Base-by-base conservation (phyloP, 2,329 filamentous ascomycete genomes). In the Xylaria hypoxylon region DNA sequence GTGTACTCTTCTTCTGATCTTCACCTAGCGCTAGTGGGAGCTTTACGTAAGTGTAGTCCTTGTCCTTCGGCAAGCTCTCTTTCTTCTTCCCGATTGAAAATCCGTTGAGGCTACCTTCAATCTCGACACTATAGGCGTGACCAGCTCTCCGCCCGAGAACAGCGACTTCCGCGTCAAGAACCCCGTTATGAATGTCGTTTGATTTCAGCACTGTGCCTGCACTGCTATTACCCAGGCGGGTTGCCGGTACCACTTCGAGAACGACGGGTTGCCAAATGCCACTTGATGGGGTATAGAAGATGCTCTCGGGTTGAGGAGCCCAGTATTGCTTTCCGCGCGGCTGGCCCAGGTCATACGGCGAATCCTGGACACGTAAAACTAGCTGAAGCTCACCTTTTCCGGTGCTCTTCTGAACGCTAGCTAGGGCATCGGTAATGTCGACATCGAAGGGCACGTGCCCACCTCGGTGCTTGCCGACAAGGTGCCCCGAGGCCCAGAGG, bases 321-420 rank as follows among this genome's bases (percentile, higher is more conserved):
- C 87, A 89, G 72, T 89, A 89, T 76, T 92, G 89, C 75, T 92
- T 92, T 0, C 89, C 89, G 35, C 89, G 82, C 1, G 87, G 89
- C 75, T 91, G 89, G 0, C 85, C 84, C 7, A 90, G 78, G 66
- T 91, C 89, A 65, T 85, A 86, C 0, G 89, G 86, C 0, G 89
- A 90, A 75, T 91, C 89, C 44, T 84, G 85, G 0, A 90, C 86
- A 2, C 89, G 82, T 3, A 91, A 60, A 0, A 85, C 87, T 4
- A 91, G 73, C 1, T 82, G 78, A 10, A 81, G 72, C 1, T 71
- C 73, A 0, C 74, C 70, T 17, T 76, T 73, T 71, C 68, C 73
- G 0, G 69, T 72, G 5, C 59, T 62, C 33, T 71, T 72, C 63
- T 60, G 62, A 11, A 70, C 68, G 8, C 67, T 70, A 2, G 70